These are phyloP conservation scores for Blastocystis sp. DNA, from an alignment of 352 stramenopile species.

Conservation along the genomic window DNA sequence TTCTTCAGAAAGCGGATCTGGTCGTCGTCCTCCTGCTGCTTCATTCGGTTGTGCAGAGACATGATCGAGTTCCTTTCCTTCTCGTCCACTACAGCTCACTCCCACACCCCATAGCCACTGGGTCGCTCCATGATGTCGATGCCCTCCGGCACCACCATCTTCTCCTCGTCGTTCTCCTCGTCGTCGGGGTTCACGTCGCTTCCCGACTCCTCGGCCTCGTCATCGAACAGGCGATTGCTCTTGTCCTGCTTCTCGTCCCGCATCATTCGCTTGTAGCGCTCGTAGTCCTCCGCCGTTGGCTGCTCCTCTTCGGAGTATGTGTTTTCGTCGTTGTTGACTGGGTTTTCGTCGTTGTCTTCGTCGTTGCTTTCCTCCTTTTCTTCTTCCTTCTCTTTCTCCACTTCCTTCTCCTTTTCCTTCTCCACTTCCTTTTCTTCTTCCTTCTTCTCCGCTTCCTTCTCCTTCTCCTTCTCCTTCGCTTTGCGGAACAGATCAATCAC, in stretches of 20 bases:
- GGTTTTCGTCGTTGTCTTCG: constrained; percentile 44
- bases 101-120: neutral
- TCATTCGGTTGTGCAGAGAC: constrained; percentile 30
- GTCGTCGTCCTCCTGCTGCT: constrained; percentile 34
- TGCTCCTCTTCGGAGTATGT: neutral
- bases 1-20: constrained; percentile 42
- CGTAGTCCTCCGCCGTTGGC: constrained; percentile 48
- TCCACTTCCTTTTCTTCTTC: neutral
- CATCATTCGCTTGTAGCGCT: constrained; percentile 55
- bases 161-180: neutral
- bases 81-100: constrained; percentile 2
- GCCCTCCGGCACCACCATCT: constrained; percentile 36
- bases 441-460: no score
- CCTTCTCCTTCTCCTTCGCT: constrained; percentile 52
- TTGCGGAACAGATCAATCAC: constrained; percentile 7
- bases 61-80: constrained; percentile 29
- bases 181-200: neutral
- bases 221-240: constrained; percentile 32
- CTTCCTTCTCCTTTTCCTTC: neutral
- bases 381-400: no score
- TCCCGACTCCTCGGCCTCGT: constrained; percentile 60
- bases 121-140: constrained; percentile 55
- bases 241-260: constrained; percentile 2
- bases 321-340: neutral
- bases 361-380: neutral